Conservation (phyloP, 2,329 filamentous ascomycete species). For the Apiospora kogelbergensis region DNA sequence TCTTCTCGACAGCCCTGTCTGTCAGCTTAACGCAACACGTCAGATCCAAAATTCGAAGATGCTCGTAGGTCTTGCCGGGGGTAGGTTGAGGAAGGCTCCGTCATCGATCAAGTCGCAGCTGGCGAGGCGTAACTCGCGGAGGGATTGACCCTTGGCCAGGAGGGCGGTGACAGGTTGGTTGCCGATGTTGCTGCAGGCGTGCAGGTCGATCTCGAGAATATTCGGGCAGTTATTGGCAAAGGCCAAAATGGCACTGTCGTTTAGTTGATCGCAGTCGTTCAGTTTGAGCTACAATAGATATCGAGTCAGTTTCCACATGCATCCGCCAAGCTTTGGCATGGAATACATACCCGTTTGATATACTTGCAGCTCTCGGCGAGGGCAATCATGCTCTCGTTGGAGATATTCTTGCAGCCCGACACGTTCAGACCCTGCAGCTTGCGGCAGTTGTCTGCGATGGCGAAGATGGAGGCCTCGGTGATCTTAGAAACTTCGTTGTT, state of each 20-base stretch:
- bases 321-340: not conserved
- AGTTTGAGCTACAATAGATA: slow-evolving; percentile 72
- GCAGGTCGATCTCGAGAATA: slow-evolving; percentile 93
- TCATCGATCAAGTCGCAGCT: slow-evolving; percentile 85
- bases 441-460: slow-evolving; percentile 78
- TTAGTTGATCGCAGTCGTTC: slow-evolving; percentile 85
- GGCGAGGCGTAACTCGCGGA: slow-evolving; percentile 88
- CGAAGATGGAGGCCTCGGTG: slow-evolving; percentile 76
- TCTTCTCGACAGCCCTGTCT: slow-evolving; percentile 84
- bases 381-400: slow-evolving; percentile 79
- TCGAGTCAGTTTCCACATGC: not conserved
- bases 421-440: slow-evolving; percentile 92
- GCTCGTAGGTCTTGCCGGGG: slow-evolving; percentile 72
- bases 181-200: slow-evolving; percentile 78
- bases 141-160: slow-evolving; percentile 72
- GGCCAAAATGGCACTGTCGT: slow-evolving; percentile 76
- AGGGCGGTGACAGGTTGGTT: slow-evolving; percentile 82
- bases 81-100: slow-evolving; percentile 79
- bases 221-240: slow-evolving; percentile 89
- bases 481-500: slow-evolving; percentile 76
- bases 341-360: slow-evolving; percentile 72
- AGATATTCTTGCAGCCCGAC: slow-evolving; percentile 79
- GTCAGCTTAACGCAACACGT: slow-evolving; percentile 84
- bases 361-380: slow-evolving; percentile 82
- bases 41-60: slow-evolving; percentile 88